These are phyloP conservation scores for Collybia sordida DNA, from an alignment of 768 basidiomycete genomes.

Conservation along the genomic window DNA sequence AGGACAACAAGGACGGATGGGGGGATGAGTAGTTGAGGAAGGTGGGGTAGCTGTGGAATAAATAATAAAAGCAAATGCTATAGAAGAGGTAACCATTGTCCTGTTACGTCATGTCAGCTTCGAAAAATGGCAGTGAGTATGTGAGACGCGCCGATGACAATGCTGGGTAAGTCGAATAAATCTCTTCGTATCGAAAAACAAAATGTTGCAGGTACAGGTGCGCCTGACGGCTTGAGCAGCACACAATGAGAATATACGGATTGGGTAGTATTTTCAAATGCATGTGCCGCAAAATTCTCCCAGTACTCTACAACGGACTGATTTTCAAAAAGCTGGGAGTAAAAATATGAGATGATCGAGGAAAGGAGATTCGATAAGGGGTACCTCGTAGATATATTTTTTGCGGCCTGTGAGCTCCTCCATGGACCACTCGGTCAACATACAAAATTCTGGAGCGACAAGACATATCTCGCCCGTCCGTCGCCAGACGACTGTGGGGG, in stretches of 20 bases:
- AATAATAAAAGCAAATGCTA: constrained; percentile 31
- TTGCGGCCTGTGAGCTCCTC: constrained; percentile 70
- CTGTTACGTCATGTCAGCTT: constrained; percentile 33
- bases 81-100: constrained; percentile 86
- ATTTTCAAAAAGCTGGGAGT: constrained; percentile 84
- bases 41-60: constrained; percentile 10
- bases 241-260: constrained; percentile 94
- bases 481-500: constrained; percentile 97
- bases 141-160: constrained; percentile 71
- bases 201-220: constrained; percentile 88
- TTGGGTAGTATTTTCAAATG: constrained; percentile 96
- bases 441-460: constrained; percentile 94
- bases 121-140: neutral
- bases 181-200: constrained; percentile 96
- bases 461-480: constrained; percentile 97
- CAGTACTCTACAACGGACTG: constrained; percentile 94
- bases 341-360: neutral
- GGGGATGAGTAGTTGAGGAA: neutral
- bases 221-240: constrained; percentile 79
- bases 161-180: constrained; percentile 85
- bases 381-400: constrained; percentile 69
- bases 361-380: neutral
- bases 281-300: constrained; percentile 96
- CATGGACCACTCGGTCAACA: constrained; percentile 88
- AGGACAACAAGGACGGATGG: neutral